Evolutionary conservation across 345 rosid genomes (phyloP).

Genomic region (Eutrema japonicum): DNA sequence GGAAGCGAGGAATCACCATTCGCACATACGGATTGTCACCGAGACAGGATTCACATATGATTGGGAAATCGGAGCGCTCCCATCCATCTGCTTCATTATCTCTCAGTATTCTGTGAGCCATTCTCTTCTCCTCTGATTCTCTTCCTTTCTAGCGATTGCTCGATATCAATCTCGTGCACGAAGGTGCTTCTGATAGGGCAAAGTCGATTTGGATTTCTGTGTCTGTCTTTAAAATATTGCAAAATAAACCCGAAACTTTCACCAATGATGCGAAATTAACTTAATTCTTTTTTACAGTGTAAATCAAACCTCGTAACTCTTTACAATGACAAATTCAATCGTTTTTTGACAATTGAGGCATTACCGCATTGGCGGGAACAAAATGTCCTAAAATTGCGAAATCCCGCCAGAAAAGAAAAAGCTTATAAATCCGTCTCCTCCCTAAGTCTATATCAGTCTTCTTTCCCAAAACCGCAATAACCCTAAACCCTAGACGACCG

Average conservation of each 20-base stretch:
- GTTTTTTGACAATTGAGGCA: neutral
- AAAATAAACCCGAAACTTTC: neutral
- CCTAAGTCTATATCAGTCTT: neutral
- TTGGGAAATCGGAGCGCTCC: constrained; percentile 98
- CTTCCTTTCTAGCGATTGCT: neutral
- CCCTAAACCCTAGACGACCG: constrained; percentile 31
- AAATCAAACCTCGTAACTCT: neutral
- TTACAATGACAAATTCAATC: neutral
- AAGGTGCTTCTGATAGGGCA: constrained; percentile 9
- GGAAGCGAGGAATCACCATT: constrained; percentile 56
- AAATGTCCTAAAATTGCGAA: neutral
- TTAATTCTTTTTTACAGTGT: neutral
- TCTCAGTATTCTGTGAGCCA: constrained; percentile 89
- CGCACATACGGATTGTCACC: constrained; percentile 97
- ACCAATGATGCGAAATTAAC: neutral
- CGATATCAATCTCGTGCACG: constrained; percentile 10
- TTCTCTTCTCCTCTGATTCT: constrained; percentile 26
- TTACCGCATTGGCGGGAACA: constrained; percentile 30
- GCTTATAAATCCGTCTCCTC: constrained; percentile 7
- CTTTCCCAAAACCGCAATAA: constrained; percentile 2
- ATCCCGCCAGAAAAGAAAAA: constrained; percentile 32
- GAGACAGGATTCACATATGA: constrained; percentile 91
- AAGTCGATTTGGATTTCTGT: constrained; percentile 17
- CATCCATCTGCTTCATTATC: constrained; percentile 92
- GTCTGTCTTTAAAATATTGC: constrained; percentile 4